phyloP scores from a whole-genome alignment of 306 rosid genomes.

The Lathyrus aphaca region DNA sequence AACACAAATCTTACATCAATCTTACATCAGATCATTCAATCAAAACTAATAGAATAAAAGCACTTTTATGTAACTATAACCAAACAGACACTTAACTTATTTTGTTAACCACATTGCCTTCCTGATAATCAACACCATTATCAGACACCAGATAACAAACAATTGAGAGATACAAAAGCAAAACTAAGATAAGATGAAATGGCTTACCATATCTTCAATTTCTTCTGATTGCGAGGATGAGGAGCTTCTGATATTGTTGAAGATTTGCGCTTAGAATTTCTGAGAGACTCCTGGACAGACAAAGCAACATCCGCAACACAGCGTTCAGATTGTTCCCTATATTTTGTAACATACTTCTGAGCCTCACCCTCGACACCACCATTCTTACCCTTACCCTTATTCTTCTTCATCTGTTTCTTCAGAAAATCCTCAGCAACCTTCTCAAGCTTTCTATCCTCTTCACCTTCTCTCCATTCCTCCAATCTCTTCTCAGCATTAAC shows the following conservation, averaged over 20 bases:
- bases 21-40: neutral
- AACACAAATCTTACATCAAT: neutral
- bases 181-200: neutral
- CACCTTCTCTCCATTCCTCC: conserved; percentile 88
- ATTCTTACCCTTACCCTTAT: conserved; percentile 77
- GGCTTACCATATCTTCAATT: conserved; percentile 75
- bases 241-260: conserved; percentile 14
- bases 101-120: neutral
- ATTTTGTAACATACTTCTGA: conserved; percentile 80
- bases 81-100: neutral
- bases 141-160: neutral
- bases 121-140: neutral
- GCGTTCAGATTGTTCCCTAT: conserved; percentile 74
- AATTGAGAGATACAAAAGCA: neutral
- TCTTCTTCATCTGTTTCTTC: conserved; percentile 79
- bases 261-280: conserved; percentile 62
- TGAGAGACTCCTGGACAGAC: conserved; percentile 68
- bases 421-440: conserved; percentile 79
- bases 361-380: conserved; percentile 74
- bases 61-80: neutral
- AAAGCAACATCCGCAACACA: conserved; percentile 72
- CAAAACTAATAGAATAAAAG: neutral
- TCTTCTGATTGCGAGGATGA: conserved; percentile 49
- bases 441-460: conserved; percentile 75
- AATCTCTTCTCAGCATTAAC: conserved; percentile 93